Conservation (phyloP, 179 eudicot species). For the Beta corolliflora region DNA sequence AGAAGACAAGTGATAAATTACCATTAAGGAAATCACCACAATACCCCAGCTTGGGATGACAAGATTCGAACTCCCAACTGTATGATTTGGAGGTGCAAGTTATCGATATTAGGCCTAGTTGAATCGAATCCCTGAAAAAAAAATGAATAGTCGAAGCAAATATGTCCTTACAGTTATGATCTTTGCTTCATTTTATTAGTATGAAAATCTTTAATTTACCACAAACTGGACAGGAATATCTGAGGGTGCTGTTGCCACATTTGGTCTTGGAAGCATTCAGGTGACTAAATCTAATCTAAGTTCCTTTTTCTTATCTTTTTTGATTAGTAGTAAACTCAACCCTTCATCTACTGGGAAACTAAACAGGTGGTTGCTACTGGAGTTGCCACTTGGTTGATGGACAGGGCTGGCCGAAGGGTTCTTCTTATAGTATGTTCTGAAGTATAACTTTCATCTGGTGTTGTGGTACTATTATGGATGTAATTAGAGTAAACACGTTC, state of each 20-base stretch:
- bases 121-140: not conserved
- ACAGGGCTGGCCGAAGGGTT: slow-evolving; percentile 51
- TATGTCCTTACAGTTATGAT: not conserved
- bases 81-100: too few relatives aligned
- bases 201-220: slow-evolving; percentile 5
- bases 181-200: not conserved
- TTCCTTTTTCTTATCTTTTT: not conserved
- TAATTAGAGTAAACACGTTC: not conserved
- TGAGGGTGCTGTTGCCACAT: slow-evolving; percentile 48
- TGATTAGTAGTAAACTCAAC: not conserved
- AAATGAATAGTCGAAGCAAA: not conserved
- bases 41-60: too few relatives aligned
- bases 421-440: slow-evolving; percentile 39
- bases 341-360: slow-evolving; percentile 5
- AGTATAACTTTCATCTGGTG: not conserved
- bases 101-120: not conserved
- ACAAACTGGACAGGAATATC: slow-evolving; percentile 34
- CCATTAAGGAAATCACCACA: too few relatives aligned
- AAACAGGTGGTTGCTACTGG: slow-evolving; percentile 52
- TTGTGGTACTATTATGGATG: slow-evolving; percentile 1
- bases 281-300: slow-evolving; percentile 18
- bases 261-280: slow-evolving; percentile 56
- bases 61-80: too few relatives aligned
- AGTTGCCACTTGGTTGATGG: slow-evolving; percentile 53
- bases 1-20: too few relatives aligned